These are phyloP conservation scores for Daldinia concentrica DNA, from an alignment of 495 filamentous ascomycete genomes.

Conservation along the genomic window DNA sequence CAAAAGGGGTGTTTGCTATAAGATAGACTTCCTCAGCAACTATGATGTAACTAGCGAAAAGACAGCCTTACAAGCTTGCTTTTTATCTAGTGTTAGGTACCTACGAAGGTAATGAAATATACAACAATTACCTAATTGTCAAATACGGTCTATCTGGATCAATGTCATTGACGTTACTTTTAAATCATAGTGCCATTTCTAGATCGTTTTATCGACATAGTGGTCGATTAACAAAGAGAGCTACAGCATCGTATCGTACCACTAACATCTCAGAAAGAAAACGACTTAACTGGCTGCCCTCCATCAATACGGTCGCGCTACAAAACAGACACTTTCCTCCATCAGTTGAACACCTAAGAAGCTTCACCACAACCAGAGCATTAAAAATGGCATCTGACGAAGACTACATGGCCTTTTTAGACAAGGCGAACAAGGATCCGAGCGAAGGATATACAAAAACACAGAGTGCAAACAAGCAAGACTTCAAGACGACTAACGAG, in stretches of 20 bases:
- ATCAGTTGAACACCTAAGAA: slow-evolving; percentile 1
- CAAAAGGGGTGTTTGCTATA: slow-evolving; percentile 20
- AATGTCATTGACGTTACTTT: slow-evolving; percentile 14
- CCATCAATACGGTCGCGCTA: not conserved
- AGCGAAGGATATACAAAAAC: slow-evolving; percentile 53
- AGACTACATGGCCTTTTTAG: slow-evolving; percentile 80
- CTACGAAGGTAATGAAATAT: not conserved
- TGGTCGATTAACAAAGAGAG: not conserved
- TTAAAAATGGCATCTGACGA: slow-evolving; percentile 77
- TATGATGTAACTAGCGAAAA: slow-evolving; percentile 40
- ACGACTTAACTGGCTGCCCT: not conserved
- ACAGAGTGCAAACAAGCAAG: slow-evolving; percentile 31
- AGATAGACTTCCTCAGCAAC: not conserved
- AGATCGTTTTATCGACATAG: slow-evolving; percentile 14
- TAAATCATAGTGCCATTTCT: slow-evolving; percentile 8
- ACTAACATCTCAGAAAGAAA: slow-evolving; percentile 5
- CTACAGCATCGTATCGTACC: not conserved
- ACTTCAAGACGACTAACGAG: slow-evolving; percentile 62
- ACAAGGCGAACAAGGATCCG: slow-evolving; percentile 82
- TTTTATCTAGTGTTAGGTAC: not conserved
- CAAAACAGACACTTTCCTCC: slow-evolving; percentile 16
- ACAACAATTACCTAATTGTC: slow-evolving; percentile 24
- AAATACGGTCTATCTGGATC: slow-evolving; percentile 22
- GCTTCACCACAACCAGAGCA: slow-evolving; percentile 33
- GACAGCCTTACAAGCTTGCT: slow-evolving; percentile 6